These are phyloP conservation scores for Coniochaeta sp. DNA, from an alignment of 2,329 filamentous ascomycete genomes.

Conservation along the genomic window DNA sequence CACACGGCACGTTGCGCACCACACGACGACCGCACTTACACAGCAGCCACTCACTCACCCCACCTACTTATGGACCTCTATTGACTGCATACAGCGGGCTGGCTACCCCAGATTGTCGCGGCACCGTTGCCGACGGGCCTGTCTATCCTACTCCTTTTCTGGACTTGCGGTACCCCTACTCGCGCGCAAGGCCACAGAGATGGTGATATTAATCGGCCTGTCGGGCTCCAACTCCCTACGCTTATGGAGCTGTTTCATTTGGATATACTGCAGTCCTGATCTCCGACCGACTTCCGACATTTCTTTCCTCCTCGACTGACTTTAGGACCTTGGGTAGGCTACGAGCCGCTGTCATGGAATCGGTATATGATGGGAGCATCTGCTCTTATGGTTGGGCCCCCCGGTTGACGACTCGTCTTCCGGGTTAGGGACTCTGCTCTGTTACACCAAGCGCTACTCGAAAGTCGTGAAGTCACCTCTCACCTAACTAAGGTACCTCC, in stretches of 20 bases:
- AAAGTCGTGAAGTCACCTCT: not conserved
- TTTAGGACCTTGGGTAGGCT: not conserved
- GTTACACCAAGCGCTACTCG: not conserved
- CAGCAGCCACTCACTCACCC: not conserved
- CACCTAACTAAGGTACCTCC: not conserved
- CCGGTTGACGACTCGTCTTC: not conserved
- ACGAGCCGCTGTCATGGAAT: not conserved
- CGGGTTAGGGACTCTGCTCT: not conserved
- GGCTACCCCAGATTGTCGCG: not conserved
- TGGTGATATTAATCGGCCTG: conserved; percentile 10
- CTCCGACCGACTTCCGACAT: conserved; percentile 1
- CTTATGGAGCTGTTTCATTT: conserved; percentile 9
- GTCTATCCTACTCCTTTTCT: not conserved
- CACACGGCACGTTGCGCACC: not conserved
- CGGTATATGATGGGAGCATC: not conserved
- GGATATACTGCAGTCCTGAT: conserved; percentile 6
- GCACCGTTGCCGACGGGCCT: not conserved
- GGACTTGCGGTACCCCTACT: not conserved
- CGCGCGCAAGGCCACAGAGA: not conserved
- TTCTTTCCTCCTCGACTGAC: not conserved
- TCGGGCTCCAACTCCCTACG: conserved; percentile 1
- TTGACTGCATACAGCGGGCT: not conserved
- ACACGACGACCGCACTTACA: not conserved
- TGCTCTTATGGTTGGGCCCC: not conserved
- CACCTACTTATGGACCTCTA: not conserved